phyloP scores from a whole-genome alignment of 495 filamentous ascomycete genomes.

The Tuber microsphaerosporum region DNA sequence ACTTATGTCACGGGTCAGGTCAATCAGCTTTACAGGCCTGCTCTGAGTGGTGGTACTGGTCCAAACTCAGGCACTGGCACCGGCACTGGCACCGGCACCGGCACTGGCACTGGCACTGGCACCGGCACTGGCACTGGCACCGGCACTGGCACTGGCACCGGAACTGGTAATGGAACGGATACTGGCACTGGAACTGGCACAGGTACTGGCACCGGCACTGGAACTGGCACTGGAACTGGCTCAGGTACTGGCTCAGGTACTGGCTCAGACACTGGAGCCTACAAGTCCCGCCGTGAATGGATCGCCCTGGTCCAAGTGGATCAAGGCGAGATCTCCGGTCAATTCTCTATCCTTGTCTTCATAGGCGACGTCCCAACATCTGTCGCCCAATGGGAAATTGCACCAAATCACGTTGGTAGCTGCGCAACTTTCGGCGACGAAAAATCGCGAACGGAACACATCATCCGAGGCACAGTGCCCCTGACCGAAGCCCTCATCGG shows the following conservation, averaged over 20 bases:
- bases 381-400: conserved; percentile 8
- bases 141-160: background rate
- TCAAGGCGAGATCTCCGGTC: conserved; percentile 28
- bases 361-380: conserved; percentile 23
- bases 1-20: conserved; percentile 15
- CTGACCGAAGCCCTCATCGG: conserved; percentile 33
- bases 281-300: conserved; percentile 34
- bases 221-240: background rate
- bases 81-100: background rate
- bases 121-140: background rate
- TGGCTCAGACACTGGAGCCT: background rate
- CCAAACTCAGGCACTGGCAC: background rate
- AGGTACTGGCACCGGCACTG: background rate
- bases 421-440: conserved; percentile 21
- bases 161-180: too few species aligned
- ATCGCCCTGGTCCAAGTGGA: conserved; percentile 31
- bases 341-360: conserved; percentile 22
- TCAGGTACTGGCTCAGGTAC: background rate
- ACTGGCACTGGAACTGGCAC: background rate
- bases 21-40: conserved; percentile 31
- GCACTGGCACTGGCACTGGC: too few species aligned
- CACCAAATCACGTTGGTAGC: conserved; percentile 25
- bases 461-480: conserved; percentile 34
- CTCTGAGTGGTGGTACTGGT: background rate
- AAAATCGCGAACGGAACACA: conserved; percentile 6